Evolutionary conservation across 305 asterid species (phyloP).

Genomic region (Solanum hybrid): DNA sequence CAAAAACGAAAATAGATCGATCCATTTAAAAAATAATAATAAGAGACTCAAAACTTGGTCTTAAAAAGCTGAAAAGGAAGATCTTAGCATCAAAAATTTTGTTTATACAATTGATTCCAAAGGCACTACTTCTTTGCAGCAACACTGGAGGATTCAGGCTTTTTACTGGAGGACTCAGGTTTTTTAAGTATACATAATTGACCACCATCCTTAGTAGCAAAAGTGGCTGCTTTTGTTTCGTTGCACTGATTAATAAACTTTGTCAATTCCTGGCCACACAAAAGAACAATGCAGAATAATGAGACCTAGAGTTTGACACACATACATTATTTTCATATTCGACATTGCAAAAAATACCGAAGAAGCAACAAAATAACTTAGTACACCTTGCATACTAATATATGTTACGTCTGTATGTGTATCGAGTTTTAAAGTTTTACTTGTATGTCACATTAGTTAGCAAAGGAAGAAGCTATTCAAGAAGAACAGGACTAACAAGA

Average conservation of each 20-base stretch:
- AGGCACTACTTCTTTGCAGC: constrained; percentile 39
- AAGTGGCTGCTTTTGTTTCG: constrained; percentile 74
- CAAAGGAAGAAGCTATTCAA: neutral
- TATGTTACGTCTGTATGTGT: neutral
- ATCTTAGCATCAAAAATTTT: neutral
- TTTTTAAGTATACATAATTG: constrained; percentile 58
- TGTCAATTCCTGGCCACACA: constrained; percentile 53
- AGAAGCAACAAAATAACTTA: neutral
- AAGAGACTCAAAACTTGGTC: neutral
- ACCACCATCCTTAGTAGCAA: constrained; percentile 90
- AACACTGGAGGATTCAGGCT: constrained; percentile 29
- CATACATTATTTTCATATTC: neutral
- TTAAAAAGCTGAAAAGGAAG: neutral
- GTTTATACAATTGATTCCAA: neutral
- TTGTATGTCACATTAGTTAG: neutral
- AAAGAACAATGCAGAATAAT: neutral
- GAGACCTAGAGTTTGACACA: neutral
- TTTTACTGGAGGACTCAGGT: constrained; percentile 32
- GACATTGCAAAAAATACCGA: neutral
- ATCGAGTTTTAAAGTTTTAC: neutral
- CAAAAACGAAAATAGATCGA: neutral
- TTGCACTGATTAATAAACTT: constrained; percentile 85
- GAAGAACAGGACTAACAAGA: neutral
- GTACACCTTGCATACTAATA: neutral
- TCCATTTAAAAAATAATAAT: neutral